A percentile compares a stretch with the other conserved stretches of the same genome.
These are phyloP conservation scores for Capsella rubella DNA, from an alignment of 441 rosid genomes.

Conservation along the genomic window DNA sequence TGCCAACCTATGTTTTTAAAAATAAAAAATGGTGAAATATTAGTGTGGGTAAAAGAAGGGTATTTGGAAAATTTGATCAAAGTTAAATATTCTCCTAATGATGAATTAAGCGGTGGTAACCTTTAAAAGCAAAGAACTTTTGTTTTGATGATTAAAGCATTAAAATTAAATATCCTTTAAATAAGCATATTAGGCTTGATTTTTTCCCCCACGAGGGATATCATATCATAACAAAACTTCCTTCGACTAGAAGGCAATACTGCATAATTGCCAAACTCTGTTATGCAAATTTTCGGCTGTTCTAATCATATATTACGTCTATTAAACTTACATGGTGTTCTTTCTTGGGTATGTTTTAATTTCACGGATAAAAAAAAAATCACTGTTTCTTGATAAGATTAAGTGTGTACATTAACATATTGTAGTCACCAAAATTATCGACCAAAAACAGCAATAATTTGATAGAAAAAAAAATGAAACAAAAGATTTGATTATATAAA, in stretches of 20 bases:
- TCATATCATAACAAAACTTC: conserved; percentile 11
- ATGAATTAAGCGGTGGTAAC: conserved; percentile 46
- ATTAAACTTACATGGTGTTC: not conserved
- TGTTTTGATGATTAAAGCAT: conserved; percentile 41
- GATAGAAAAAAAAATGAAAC: not conserved
- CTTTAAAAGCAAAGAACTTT: conserved; percentile 50
- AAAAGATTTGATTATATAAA: conserved; percentile 2
- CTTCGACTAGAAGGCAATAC: conserved; percentile 27
- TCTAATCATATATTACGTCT: not conserved
- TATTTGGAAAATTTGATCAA: conserved; percentile 26
- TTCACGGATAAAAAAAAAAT: no score
- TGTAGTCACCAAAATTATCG: not conserved
- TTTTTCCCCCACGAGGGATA: not conserved
- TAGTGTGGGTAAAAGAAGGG: not conserved
- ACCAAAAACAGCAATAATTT: conserved; percentile 10
- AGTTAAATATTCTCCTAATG: conserved; percentile 51
- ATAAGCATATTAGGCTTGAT: conserved; percentile 11
- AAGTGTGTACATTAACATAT: conserved; percentile 17
- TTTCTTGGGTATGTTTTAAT: not conserved
- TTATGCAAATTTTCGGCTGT: not conserved
- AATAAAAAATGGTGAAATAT: not conserved
- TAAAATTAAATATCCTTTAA: conserved; percentile 14
- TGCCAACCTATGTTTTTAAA: not conserved
- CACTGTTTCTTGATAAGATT: no score
- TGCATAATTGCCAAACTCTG: not conserved